Conservation (phyloP, 169 alveolate species). For the Plasmodium falciparum region DNA sequence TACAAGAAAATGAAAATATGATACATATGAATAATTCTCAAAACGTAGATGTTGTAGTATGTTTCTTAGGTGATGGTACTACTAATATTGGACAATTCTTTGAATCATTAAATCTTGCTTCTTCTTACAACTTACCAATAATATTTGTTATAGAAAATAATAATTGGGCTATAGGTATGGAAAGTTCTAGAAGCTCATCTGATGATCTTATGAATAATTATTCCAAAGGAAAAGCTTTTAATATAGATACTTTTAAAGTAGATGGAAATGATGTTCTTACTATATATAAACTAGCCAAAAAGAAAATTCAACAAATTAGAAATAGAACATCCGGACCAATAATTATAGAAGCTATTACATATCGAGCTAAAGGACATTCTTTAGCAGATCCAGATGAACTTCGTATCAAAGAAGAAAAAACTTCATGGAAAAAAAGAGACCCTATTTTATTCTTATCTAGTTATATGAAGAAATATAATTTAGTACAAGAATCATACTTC, state of each 20-base stretch:
- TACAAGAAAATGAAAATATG: not conserved
- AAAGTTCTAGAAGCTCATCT: conserved; percentile 80
- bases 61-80: conserved; percentile 94
- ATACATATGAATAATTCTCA: not conserved
- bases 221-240: conserved; percentile 79
- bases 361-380: conserved; percentile 84
- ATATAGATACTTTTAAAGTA: conserved; percentile 79
- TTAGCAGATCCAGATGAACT: conserved; percentile 86
- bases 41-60: conserved; percentile 82
- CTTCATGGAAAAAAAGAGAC: conserved; percentile 82
- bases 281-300: conserved; percentile 78
- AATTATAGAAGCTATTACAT: conserved; percentile 85
- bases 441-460: conserved; percentile 78
- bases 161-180: conserved; percentile 88
- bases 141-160: conserved; percentile 91
- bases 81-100: conserved; percentile 91
- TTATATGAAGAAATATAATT: conserved; percentile 79
- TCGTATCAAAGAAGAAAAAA: conserved; percentile 78
- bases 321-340: conserved; percentile 82
- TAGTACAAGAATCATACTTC: conserved; percentile 74
- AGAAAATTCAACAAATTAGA: conserved; percentile 80
- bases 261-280: conserved; percentile 86
- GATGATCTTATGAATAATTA: conserved; percentile 74
- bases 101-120: conserved; percentile 92
- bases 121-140: conserved; percentile 90